phyloP scores from a whole-genome alignment of 78 protist species.

The Planoprotostelium fungivorum region DNA sequence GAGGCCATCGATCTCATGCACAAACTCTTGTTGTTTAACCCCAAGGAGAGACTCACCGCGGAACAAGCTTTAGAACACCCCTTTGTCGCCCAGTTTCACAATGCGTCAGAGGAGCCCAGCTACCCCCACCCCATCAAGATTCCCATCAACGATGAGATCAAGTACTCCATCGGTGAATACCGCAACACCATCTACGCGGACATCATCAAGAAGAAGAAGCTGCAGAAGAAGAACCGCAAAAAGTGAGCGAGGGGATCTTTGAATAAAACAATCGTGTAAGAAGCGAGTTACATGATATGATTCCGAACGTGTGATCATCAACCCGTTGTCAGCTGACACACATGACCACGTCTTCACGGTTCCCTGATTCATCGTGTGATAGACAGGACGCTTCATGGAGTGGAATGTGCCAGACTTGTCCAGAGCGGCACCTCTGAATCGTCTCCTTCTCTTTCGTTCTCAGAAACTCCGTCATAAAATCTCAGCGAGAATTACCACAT shows the following conservation, averaged over 20 bases:
- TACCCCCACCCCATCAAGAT: constrained; percentile 48
- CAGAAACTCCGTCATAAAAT: no score
- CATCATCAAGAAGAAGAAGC: constrained; percentile 61
- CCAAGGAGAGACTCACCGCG: constrained; percentile 88
- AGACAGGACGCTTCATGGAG: no score
- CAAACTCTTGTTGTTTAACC: constrained; percentile 89
- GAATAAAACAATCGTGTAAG: not conserved
- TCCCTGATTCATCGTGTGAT: no score
- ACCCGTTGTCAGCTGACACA: no score
- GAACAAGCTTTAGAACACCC: constrained; percentile 92
- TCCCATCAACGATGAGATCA: constrained; percentile 83
- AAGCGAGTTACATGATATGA: no score
- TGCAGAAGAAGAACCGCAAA: not conserved
- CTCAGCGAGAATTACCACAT: no score
- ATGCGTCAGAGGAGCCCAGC: constrained; percentile 67
- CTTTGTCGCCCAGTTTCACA: constrained; percentile 86
- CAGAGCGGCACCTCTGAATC: no score
- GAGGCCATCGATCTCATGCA: constrained; percentile 92
- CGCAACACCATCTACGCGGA: constrained; percentile 69
- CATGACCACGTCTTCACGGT: no score
- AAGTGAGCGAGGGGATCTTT: not conserved
- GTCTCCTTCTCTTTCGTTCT: no score
- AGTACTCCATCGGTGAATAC: constrained; percentile 67
- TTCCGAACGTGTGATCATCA: no score
- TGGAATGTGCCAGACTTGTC: no score